Base-by-base conservation (phyloP, 2,329 filamentous ascomycete species). In the Stagonosporopsis rhizophila region DNA sequence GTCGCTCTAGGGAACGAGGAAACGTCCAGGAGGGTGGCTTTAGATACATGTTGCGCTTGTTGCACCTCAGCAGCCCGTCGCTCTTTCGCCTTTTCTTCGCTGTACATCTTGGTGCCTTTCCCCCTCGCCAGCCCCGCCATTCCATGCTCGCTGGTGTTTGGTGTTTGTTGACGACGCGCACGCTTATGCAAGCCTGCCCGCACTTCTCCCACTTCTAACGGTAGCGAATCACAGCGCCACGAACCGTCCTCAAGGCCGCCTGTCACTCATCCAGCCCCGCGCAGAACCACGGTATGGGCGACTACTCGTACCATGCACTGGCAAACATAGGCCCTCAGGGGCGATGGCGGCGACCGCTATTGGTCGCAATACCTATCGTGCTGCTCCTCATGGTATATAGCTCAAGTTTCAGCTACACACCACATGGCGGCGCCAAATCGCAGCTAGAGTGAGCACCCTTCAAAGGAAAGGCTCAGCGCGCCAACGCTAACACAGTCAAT, bases 291-390 rank as follows among this genome's bases (percentile, higher is more conserved):
- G 38, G 42, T 28, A 66, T 67, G 58, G 51, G 60, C 49, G 67
- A 70, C 47, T 69, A 68, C 64, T 65, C 67, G 44, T 74, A 73
- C 62, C 60, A 69, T 44, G 62, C 67, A 37, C 61, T 74, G 38
- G 64, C 63, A 15, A 73, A 65, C 56, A 66, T 75, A 60, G 69
- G 71, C 11, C 72, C 71, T 17, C 72, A 75, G 47, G 71, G 65
- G 17, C 64, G 72, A 52, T 75, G 72, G 70, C 71, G 72, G 51
- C 70, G 72, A 46, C 64, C 72, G 4, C 57, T 76, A 56, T 44
- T 74, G 27, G 61, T 74, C 41, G 62, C 72, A 30, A 56, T 74
- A 17, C 72, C 72, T 44, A 69, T 74, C 60, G 51, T 67, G 15
- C 54, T 68, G 48, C 62, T 65, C 39, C 64, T 75, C 38, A 42